Percentiles rank a stretch among this genome's conserved stretches.
phyloP scores from a whole-genome alignment of 192 early-diverging fungal genomes.

The Coemansia sp. region DNA sequence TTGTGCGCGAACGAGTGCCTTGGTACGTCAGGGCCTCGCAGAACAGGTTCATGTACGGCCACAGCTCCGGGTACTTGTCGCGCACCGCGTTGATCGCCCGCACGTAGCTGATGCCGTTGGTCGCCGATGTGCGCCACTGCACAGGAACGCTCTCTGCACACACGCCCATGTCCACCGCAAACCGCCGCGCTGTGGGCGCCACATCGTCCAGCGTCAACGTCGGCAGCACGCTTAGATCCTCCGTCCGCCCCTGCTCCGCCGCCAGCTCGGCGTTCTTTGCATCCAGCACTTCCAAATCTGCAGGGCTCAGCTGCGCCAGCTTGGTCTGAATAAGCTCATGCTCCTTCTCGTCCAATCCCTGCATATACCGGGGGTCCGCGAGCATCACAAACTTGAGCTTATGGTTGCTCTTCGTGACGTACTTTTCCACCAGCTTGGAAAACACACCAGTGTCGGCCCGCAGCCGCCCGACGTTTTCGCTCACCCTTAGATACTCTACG shows the following conservation, averaged over 20 bases:
- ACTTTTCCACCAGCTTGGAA: conserved; percentile 68
- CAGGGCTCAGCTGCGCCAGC: conserved; percentile 59
- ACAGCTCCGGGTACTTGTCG: conserved; percentile 64
- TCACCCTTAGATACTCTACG: conserved; percentile 76
- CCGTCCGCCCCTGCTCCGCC: conserved; percentile 67
- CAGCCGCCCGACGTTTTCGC: conserved; percentile 73
- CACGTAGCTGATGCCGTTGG: conserved; percentile 92
- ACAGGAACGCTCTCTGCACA: conserved; percentile 57
- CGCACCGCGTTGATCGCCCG: conserved; percentile 67
- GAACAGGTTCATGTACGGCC: conserved; percentile 77
- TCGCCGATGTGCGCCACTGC: conserved; percentile 75
- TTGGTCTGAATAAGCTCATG: conserved; percentile 63
- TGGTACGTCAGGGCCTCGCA: conserved; percentile 65
- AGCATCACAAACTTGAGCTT: conserved; percentile 82
- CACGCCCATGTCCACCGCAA: conserved; percentile 53
- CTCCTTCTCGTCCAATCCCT: conserved; percentile 64
- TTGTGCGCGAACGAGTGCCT: conserved; percentile 63
- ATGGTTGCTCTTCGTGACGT: conserved; percentile 79
- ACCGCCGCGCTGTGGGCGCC: conserved; percentile 56
- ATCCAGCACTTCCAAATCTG: conserved; percentile 62
- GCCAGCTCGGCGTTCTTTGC: conserved; percentile 68
- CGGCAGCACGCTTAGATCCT: conserved; percentile 82
- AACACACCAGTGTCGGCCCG: conserved; percentile 71
- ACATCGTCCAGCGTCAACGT: conserved; percentile 83
- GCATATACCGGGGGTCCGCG: conserved; percentile 66